These are phyloP conservation scores for Holtermanniella nyarrowii DNA, from an alignment of 768 basidiomycete species.

Conservation along the genomic window DNA sequence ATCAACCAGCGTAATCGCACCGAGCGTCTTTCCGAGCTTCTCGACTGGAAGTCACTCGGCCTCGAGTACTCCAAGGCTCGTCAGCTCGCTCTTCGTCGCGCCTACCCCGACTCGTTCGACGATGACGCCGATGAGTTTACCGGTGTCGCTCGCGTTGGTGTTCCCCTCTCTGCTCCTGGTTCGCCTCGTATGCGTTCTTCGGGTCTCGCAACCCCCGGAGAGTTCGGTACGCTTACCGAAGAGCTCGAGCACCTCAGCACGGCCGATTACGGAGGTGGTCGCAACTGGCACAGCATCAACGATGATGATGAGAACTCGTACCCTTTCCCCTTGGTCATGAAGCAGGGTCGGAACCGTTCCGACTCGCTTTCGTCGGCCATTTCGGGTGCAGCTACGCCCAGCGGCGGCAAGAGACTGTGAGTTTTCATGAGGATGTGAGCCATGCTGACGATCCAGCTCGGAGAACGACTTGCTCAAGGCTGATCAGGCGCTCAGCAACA, in stretches of 20 bases:
- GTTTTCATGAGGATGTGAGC: neutral
- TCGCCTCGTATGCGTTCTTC: constrained; percentile 63
- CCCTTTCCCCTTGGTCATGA: constrained; percentile 43
- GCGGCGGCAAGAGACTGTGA: constrained; percentile 64
- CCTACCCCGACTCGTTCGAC: constrained; percentile 89
- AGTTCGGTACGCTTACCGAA: constrained; percentile 39
- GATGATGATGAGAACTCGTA: constrained; percentile 53
- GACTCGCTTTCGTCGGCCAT: constrained; percentile 54
- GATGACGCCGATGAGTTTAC: constrained; percentile 49
- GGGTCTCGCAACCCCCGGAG: constrained; percentile 69
- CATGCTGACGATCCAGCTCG: constrained; percentile 40
- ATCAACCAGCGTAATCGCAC: constrained; percentile 99
- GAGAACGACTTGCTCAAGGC: constrained; percentile 79
- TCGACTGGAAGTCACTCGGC: constrained; percentile 93
- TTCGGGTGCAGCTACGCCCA: constrained; percentile 63
- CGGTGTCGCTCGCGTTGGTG: constrained; percentile 54
- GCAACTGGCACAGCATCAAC: constrained; percentile 42
- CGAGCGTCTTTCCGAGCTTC: constrained; percentile 78
- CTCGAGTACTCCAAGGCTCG: constrained; percentile 94
- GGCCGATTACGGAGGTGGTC: constrained; percentile 40
- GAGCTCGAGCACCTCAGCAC: constrained; percentile 83
- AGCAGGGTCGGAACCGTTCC: constrained; percentile 37
- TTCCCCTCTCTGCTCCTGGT: constrained; percentile 68
- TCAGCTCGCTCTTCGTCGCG: constrained; percentile 78
- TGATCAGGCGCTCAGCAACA: constrained; percentile 61